Percentiles rank a stretch among this genome's conserved stretches.
These are phyloP conservation scores for Argentina anserina DNA, from an alignment of 306 rosid species.

Conservation along the genomic window DNA sequence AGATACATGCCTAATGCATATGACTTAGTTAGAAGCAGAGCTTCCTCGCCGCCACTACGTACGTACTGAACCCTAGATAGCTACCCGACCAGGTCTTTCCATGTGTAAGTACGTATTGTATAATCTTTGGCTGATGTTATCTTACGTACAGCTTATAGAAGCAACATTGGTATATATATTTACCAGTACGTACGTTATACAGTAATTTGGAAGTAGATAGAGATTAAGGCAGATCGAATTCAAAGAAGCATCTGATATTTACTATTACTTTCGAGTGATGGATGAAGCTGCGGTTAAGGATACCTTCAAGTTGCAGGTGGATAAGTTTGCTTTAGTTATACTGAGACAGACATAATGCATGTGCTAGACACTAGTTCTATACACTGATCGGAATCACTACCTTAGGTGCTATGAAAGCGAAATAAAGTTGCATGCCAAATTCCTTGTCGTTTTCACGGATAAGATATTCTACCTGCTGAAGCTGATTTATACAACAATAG, in stretches of 20 bases:
- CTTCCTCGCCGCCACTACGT: neutral
- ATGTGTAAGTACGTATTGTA: neutral
- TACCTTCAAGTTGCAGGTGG: conserved; percentile 20
- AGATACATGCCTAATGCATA: neutral
- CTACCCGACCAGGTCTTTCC: neutral
- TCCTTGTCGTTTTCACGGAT: conserved; percentile 18
- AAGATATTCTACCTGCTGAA: conserved; percentile 36
- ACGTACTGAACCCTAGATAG: neutral
- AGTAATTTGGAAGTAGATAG: neutral
- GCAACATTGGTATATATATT: too few relatives aligned
- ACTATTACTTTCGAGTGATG: conserved; percentile 28
- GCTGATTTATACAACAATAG: neutral
- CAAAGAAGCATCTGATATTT: neutral
- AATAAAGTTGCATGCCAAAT: neutral
- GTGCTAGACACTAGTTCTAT: conserved; percentile 1
- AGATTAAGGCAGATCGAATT: neutral
- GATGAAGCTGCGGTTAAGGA: conserved; percentile 38
- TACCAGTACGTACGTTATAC: too few relatives aligned
- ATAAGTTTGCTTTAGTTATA: conserved; percentile 29
- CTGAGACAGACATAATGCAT: neutral
- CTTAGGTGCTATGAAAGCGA: neutral
- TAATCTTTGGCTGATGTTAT: neutral
- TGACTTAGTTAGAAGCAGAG: neutral
- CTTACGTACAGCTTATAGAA: neutral
- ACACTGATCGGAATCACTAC: neutral